Evolutionary conservation across 75 land plant genomes (phyloP), one percentile per base, ranked within the genome.

Genomic region (Adiantum capillusveneris): DNA sequence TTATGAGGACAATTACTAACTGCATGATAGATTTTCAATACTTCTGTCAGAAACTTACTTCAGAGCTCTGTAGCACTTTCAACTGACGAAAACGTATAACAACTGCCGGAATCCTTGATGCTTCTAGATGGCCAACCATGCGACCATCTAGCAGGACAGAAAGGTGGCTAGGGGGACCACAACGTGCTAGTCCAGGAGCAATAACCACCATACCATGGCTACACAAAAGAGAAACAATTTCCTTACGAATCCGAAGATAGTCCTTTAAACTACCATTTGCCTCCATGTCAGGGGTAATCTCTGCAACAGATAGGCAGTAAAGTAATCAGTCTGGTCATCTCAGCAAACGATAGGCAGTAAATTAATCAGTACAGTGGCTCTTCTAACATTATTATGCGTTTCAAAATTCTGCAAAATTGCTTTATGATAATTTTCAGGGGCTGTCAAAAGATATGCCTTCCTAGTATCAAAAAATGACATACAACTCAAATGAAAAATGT

Each of bases 111-210:
- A 81, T 75, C 21, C 48, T 60, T 54, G 24, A 26, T 14, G 84
- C 60, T 25, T 65, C 52, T 44, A 95, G 42, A 43, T 68, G 69
- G 7, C 99, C 99, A 59, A 90, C 54, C 9, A 95, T 69, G 63
- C 89, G 67, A 17, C 99, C 99, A 79, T 95, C 99, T 14, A 95
- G 57, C 31, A 90, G 80, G 48, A 95, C 93, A 59, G 64, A 36
- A 24, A 90, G 72, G 65, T 78, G 67, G 57, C 80, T 84, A 14
- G 97, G 99, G 39, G 88, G 93, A 25, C 82, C 85, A 49, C 69
- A 58, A 18, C 55, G 64, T 22, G 73, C 80, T 54, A 87, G 45
- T 59, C 71, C 76, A 51, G 97, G 97, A 43, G 72, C 28, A 24
- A 72, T 58, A 6, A 84, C 65, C 20, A 64, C 67, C 93, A 95